These are phyloP conservation scores for Pleurostoma richardsiae DNA, from an alignment of 2,329 filamentous ascomycete species.

Conservation along the genomic window DNA sequence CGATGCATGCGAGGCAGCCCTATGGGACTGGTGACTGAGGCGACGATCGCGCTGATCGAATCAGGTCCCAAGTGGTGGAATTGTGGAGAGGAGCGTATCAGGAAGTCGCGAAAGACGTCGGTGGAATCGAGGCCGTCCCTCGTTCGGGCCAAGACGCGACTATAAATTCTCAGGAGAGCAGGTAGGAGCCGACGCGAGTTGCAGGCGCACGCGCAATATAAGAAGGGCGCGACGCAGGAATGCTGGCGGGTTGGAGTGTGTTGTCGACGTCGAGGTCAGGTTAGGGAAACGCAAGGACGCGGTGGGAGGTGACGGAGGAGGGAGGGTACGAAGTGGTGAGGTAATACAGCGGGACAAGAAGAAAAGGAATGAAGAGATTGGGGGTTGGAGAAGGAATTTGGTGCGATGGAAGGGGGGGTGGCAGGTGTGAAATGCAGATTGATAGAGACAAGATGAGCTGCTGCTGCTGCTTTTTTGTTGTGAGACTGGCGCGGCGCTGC, in stretches of 20 bases:
- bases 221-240: constrained; percentile 1
- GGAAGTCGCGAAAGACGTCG: constrained; percentile 1
- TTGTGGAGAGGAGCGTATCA: constrained; percentile 13
- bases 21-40: constrained; percentile 10
- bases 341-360: background rate
- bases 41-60: constrained; percentile 25
- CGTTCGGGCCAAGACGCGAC: constrained; percentile 5
- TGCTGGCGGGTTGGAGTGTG: constrained; percentile 1
- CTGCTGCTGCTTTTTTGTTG: background rate
- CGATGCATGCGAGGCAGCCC: constrained; percentile 21
- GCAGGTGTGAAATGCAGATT: background rate
- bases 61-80: constrained; percentile 13
- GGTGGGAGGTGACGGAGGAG: constrained; percentile 3
- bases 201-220: background rate
- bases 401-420: constrained; percentile 5
- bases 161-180: constrained; percentile 1
- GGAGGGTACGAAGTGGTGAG: background rate
- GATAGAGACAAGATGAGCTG: background rate
- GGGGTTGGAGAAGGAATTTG: constrained; percentile 6
- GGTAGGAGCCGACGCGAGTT: background rate
- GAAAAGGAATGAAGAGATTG: constrained; percentile 3
- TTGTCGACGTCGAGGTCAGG: constrained; percentile 1
- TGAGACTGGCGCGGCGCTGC: background rate
- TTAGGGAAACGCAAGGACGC: constrained; percentile 4
- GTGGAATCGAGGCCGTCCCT: background rate